A percentile compares a stretch with the other conserved stretches of the same genome.
These are phyloP conservation scores for Tribonema minus DNA, from an alignment of 108 stramenopile genomes.

Conservation along the genomic window DNA sequence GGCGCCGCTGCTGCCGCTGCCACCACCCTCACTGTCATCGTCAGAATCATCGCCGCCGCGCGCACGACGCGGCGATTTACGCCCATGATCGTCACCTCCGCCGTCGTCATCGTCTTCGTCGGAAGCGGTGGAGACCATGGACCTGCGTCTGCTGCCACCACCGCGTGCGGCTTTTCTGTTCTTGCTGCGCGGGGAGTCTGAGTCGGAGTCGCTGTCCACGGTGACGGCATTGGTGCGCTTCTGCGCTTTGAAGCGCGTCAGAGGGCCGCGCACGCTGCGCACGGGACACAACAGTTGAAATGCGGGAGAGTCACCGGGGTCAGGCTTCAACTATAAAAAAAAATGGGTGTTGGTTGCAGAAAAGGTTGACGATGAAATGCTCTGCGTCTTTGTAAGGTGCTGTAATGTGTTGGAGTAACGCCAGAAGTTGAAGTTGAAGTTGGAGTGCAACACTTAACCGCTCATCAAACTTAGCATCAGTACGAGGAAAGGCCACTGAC, in stretches of 20 bases:
- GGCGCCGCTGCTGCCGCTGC: neutral
- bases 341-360: no score
- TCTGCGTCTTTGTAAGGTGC: no score
- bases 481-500: no score
- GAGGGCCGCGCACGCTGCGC: neutral
- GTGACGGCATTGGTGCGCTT: neutral
- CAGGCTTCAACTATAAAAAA: no score
- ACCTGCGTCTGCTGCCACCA: neutral
- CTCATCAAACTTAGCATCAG: no score
- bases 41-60: neutral
- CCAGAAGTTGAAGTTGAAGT: no score
- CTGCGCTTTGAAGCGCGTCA: neutral
- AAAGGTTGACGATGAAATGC: no score
- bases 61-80: neutral
- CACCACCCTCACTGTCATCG: neutral
- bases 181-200: neutral
- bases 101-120: neutral
- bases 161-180: neutral
- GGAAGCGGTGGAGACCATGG: neutral
- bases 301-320: no score
- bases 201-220: neutral
- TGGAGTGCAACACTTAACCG: no score
- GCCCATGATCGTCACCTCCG: neutral
- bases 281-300: no score
- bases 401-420: no score